phyloP scores from a whole-genome alignment of 2,329 filamentous ascomycete genomes.

The Colletotrichum filicis region DNA sequence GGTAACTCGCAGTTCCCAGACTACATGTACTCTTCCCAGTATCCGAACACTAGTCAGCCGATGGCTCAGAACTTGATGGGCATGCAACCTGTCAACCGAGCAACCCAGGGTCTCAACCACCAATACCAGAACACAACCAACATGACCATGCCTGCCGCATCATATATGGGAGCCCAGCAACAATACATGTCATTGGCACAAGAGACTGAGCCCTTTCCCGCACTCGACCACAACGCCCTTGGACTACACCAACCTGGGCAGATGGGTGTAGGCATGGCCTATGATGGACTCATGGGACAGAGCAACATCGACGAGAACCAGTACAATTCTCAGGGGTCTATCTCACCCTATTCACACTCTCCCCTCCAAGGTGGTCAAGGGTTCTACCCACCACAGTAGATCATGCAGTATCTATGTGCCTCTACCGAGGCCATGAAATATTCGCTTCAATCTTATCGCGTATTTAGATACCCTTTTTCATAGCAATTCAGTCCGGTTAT shows the following conservation, averaged over 20 bases:
- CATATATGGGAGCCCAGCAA: conserved; percentile 40
- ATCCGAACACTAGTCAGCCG: conserved; percentile 6
- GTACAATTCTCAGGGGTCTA: conserved; percentile 53
- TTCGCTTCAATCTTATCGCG: conserved; percentile 8
- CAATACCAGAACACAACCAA: conserved; percentile 40
- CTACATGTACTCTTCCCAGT: conserved; percentile 23
- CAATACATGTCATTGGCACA: conserved; percentile 46
- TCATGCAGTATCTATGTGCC: background rate
- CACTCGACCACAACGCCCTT: conserved; percentile 46
- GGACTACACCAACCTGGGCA: conserved; percentile 46
- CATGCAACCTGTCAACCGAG: conserved; percentile 15
- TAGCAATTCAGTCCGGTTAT: background rate
- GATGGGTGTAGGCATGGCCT: conserved; percentile 42
- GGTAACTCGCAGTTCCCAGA: conserved; percentile 19
- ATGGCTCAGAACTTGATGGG: conserved; percentile 23
- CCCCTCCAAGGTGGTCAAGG: conserved; percentile 49
- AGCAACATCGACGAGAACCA: conserved; percentile 45
- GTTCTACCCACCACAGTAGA: conserved; percentile 45
- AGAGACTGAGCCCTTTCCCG: conserved; percentile 49
- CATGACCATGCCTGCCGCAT: conserved; percentile 44
- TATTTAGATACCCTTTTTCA: conserved; percentile 29
- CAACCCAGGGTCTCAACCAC: conserved; percentile 35
- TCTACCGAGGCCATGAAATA: background rate
- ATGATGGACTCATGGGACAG: conserved; percentile 45
- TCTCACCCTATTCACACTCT: conserved; percentile 55